Conservation (phyloP, 495 filamentous ascomycete species). For the Lindgomyces ingoldianus region DNA sequence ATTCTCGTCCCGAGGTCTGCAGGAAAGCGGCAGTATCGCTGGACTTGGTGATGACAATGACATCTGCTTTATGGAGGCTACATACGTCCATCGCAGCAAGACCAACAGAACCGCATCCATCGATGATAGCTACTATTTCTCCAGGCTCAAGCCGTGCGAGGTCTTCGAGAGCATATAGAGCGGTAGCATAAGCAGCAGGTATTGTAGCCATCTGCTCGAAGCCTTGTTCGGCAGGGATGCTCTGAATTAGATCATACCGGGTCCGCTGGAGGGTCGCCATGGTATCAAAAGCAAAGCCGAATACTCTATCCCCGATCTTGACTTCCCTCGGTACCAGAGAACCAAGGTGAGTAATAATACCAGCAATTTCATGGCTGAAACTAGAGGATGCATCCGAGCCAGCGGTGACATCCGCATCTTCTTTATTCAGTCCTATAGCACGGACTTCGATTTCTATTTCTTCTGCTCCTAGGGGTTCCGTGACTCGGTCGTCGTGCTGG, state of each 20-base stretch:
- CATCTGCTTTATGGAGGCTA: neutral
- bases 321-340: neutral
- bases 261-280: neutral
- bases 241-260: neutral
- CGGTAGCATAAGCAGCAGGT: neutral
- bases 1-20: no score
- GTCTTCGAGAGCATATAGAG: neutral
- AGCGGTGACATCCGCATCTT: neutral
- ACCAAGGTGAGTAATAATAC: neutral
- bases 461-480: neutral
- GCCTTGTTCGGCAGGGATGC: neutral
- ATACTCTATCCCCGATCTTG: neutral
- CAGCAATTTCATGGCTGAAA: neutral
- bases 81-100: neutral
- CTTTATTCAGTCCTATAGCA: neutral
- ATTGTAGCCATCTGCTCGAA: neutral
- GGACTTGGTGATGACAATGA: neutral
- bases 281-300: neutral
- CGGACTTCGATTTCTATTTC: neutral
- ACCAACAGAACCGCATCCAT: neutral
- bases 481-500: neutral
- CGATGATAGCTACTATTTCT: neutral
- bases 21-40: neutral
- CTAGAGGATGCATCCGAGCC: neutral
- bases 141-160: neutral